Percentiles rank a stretch among this genome's conserved stretches.
These are phyloP conservation scores for Pulveroboletus sp. DNA, from an alignment of 768 basidiomycete genomes.

Conservation along the genomic window DNA sequence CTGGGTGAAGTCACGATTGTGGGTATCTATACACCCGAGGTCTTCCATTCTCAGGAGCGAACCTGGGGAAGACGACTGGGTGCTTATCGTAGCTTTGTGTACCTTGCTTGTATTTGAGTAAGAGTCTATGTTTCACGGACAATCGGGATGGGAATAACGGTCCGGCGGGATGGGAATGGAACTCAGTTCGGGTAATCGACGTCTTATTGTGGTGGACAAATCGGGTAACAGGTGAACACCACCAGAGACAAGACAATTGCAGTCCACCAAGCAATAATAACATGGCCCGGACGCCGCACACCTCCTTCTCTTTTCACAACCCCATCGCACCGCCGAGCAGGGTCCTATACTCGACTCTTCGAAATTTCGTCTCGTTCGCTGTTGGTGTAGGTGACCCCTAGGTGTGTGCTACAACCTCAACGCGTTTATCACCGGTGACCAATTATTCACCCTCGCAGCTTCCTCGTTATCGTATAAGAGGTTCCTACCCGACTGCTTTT, in stretches of 20 bases:
- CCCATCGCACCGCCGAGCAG: background rate
- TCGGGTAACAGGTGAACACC: constrained; percentile 10
- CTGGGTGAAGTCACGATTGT: background rate
- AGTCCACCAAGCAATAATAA: constrained; percentile 11
- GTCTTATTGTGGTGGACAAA: constrained; percentile 30
- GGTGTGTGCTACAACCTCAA: background rate
- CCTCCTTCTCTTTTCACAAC: constrained; percentile 2
- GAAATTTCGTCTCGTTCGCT: too few species aligned
- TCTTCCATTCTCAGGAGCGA: too few species aligned
- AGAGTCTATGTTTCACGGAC: too few species aligned
- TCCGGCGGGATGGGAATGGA: background rate
- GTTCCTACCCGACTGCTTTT: background rate
- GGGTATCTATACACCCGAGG: background rate
- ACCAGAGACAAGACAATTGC: constrained; percentile 22
- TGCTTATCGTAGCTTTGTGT: too few species aligned
- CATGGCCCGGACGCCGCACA: constrained; percentile 8
- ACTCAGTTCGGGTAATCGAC: background rate
- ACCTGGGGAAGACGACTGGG: too few species aligned
- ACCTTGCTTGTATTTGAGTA: too few species aligned
- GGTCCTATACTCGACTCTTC: too few species aligned
- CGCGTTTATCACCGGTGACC: background rate
- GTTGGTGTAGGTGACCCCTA: background rate
- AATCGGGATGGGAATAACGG: background rate
- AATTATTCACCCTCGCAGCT: constrained; percentile 1
- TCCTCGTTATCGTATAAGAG: background rate